Base-by-base conservation (phyloP, 1,139 yeast genomes). In the Meyerozyma carpophila region DNA sequence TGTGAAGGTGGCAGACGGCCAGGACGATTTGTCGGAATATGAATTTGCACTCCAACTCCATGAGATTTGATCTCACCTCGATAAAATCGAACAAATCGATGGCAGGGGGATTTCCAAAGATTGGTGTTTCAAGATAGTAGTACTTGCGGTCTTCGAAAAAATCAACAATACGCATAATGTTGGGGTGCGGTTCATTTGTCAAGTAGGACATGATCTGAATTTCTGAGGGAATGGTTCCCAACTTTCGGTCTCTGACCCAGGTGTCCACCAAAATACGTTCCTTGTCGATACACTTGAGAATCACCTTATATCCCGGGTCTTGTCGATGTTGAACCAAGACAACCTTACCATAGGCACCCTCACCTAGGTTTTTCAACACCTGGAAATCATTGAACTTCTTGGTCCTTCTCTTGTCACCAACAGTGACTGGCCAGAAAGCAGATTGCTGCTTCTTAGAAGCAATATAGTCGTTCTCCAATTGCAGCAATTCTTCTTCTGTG, bases 311-410 rank as follows among this genome's bases (percentile, higher is more conserved):
- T 9, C 65, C 64, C 0, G 79, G 75, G 50, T 82, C 90, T 21
- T 74, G 71, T 40, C 76, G 78, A 56, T 85, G 87, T 57, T 77
- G 78, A 8, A 90, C 96, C 31, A 90, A 70, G 18, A 85, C 82
- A 20, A 93, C 98, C 57, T 88, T 87, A 13, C 98, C 98, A 57
- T 91, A 93, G 0, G 98, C 97, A 37, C 98, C 98, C 61, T 87
- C 95, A 1, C 98, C 98, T 82, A 93, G 79, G 49, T 83, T 81
- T 58, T 86, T 84, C 39, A 88, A 45, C 1, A 87, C 77, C 4
- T 68, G 65, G 56, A 88, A 93, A 58, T 90, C 96, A 0, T 75
- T 60, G 50, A 88, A 77, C 49, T 80, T 79, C 59, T 88, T 88
- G 28, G 77, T 77, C 49, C 90, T 69, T 57, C 87, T 72, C 44